Percentiles rank a stretch among this genome's conserved stretches.
Evolutionary conservation across 257 asterid species (phyloP).

Genomic region (Solanum chiquidenum): DNA sequence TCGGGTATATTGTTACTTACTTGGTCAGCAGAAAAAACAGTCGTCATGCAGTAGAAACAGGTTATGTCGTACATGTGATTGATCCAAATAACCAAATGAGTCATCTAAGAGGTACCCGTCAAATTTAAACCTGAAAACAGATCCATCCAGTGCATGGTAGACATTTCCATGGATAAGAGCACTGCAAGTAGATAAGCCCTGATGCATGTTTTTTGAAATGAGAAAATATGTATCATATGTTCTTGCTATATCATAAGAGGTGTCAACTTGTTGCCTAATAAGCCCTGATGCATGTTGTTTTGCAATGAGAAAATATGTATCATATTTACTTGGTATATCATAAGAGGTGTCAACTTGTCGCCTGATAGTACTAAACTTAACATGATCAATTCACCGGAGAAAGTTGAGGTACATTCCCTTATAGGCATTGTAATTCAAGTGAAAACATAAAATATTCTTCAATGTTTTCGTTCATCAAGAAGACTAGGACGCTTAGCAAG

Average conservation of each 20-base stretch:
- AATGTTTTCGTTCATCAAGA: neutral
- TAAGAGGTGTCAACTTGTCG: conserved; percentile 32
- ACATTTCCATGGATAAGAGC: conserved; percentile 29
- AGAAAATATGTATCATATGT: neutral
- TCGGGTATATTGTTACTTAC: too few species aligned
- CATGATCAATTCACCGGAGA: conserved; percentile 40
- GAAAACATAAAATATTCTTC: conserved; percentile 5
- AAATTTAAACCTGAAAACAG: conserved; percentile 19
- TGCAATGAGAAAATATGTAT: conserved; percentile 17
- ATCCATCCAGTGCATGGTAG: neutral
- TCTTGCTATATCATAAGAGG: conserved; percentile 22
- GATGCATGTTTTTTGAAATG: conserved; percentile 32
- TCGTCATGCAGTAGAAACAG: too few species aligned
- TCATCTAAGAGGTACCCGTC: conserved; percentile 53
- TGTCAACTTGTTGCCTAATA: conserved; percentile 35
- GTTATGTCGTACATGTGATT: too few species aligned
- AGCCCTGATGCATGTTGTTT: conserved; percentile 17
- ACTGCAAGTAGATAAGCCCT: conserved; percentile 52
- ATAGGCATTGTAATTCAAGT: neutral
- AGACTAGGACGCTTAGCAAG: too few species aligned
- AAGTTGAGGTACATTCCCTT: neutral
- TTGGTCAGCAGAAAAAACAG: conserved; percentile 10
- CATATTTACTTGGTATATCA: neutral
- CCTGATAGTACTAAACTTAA: conserved; percentile 45
- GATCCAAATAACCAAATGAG: conserved; percentile 32